phyloP scores from a whole-genome alignment of 805 yeast species.

The Spathaspora girioi region DNA sequence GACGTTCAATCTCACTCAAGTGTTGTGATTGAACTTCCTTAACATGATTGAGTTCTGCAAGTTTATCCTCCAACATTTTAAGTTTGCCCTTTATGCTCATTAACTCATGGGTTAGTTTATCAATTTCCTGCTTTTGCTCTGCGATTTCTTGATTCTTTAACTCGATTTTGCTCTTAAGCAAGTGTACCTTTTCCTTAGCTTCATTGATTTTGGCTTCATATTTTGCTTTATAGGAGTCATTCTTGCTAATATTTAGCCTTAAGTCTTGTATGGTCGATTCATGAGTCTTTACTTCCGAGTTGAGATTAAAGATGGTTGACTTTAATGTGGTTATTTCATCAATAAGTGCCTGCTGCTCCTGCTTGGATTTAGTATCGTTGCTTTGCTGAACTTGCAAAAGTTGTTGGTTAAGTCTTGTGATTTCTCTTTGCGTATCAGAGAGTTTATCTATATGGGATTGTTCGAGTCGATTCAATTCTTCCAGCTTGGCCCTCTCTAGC shows the following conservation, averaged over 20 bases:
- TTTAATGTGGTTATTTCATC: conserved; percentile 12
- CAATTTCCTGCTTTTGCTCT: not conserved
- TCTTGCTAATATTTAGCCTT: conserved; percentile 9
- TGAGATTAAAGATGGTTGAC: conserved; percentile 9
- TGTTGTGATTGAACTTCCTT: conserved; percentile 9
- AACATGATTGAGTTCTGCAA: not conserved
- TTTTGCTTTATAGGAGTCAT: conserved; percentile 10
- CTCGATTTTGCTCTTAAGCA: conserved; percentile 8
- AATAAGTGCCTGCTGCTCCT: conserved; percentile 9
- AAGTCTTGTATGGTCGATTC: conserved; percentile 12
- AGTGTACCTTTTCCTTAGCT: conserved; percentile 11
- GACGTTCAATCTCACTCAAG: conserved; percentile 11
- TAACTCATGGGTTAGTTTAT: not conserved
- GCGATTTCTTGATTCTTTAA: conserved; percentile 6
- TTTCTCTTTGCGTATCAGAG: conserved; percentile 1
- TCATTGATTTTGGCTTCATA: conserved; percentile 13
- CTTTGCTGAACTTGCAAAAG: conserved; percentile 11
- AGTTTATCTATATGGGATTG: conserved; percentile 3
- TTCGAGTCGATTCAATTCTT: not conserved
- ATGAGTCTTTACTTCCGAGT: conserved; percentile 7
- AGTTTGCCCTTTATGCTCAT: conserved; percentile 1
- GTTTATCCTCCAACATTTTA: not conserved
- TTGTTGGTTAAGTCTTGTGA: conserved; percentile 7
- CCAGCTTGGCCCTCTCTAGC: conserved; percentile 4
- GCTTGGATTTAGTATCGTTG: conserved; percentile 4